Evolutionary conservation across 148 eudicot species (phyloP).

Genomic region (Oxyria digyna): DNA sequence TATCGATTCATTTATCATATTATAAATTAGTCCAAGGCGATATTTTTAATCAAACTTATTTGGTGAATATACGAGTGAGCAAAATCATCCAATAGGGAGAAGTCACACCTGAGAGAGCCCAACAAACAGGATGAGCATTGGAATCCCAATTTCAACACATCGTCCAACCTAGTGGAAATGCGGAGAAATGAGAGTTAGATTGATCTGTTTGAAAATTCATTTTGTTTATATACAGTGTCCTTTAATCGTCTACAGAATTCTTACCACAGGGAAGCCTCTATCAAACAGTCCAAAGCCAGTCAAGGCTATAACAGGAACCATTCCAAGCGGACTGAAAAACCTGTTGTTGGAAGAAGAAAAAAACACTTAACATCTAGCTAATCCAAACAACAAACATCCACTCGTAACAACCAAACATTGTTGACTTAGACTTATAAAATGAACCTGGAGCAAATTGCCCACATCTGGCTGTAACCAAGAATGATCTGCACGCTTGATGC

Average conservation of each 20-base stretch:
- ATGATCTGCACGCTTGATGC: conserved; percentile 97
- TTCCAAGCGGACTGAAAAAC: conserved; percentile 89
- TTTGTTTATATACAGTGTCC: background rate
- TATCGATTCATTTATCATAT: background rate
- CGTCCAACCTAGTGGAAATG: conserved; percentile 49
- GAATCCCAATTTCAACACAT: conserved; percentile 90
- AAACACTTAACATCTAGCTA: background rate
- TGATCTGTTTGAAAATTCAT: background rate
- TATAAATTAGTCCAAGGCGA: no score
- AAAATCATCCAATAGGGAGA: background rate
- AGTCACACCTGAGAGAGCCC: conserved; percentile 75
- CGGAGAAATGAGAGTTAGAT: background rate
- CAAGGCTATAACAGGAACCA: conserved; percentile 89
- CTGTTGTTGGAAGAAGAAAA: conserved; percentile 29
- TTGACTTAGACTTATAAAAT: background rate
- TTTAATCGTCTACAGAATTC: background rate
- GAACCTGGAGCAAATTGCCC: conserved; percentile 98
- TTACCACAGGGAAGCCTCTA: conserved; percentile 92
- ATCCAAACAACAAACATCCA: background rate
- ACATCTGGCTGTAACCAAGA: conserved; percentile 88
- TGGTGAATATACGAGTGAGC: background rate
- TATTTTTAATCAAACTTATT: no score
- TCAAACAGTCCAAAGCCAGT: conserved; percentile 93
- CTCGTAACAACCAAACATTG: background rate
- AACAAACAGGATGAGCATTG: conserved; percentile 79